These are phyloP conservation scores for Chamaecrista fasciculata DNA, from an alignment of 306 rosid genomes.

Conservation along the genomic window DNA sequence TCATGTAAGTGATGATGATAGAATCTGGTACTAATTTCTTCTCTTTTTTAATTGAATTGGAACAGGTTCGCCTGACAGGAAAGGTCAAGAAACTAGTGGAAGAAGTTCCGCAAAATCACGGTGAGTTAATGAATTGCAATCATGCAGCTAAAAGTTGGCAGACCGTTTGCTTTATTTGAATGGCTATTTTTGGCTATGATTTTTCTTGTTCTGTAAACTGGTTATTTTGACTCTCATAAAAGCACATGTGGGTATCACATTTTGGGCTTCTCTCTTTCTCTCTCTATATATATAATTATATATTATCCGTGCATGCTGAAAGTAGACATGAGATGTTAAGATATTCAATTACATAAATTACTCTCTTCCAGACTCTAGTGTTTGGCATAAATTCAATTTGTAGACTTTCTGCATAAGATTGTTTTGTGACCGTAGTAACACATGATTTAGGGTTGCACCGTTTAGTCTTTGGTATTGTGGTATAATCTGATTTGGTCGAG, in stretches of 20 bases:
- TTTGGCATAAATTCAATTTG: neutral
- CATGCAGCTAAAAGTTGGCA: conserved; percentile 28
- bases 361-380: neutral
- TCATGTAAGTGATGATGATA: conserved; percentile 1
- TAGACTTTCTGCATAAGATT: neutral
- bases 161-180: conserved; percentile 4
- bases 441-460: neutral
- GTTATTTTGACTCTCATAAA: neutral
- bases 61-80: conserved; percentile 48
- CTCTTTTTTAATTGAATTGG: conserved; percentile 27
- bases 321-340: neutral
- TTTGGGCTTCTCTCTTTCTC: neutral
- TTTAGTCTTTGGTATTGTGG: neutral
- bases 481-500: neutral
- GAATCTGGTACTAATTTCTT: conserved; percentile 26
- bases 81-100: conserved; percentile 32
- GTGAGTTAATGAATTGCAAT: conserved; percentile 42
- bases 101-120: conserved; percentile 42
- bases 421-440: neutral
- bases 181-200: conserved; percentile 1
- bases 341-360: neutral
- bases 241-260: neutral
- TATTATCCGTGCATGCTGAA: neutral
- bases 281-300: neutral
- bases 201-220: neutral